These are phyloP conservation scores for Larix sibirica DNA, from an alignment of 83 land plant genomes.

Conservation along the genomic window DNA sequence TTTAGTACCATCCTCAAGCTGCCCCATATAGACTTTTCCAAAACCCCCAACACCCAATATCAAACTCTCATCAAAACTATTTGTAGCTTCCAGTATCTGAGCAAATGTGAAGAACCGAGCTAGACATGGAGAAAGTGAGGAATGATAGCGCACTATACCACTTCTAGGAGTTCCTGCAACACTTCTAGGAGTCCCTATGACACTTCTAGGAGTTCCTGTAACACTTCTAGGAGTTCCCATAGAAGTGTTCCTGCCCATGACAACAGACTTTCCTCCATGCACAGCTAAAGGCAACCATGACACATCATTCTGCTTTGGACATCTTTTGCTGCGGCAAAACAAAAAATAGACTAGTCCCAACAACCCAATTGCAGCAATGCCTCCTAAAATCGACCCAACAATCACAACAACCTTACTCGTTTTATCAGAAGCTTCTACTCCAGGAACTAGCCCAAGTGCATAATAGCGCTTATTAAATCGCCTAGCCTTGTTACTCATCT, in stretches of 20 bases:
- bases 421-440: slow-evolving; percentile 29
- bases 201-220: slow-evolving; percentile 35
- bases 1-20: slow-evolving; percentile 63
- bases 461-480: background rate
- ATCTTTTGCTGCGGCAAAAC: too few species aligned
- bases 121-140: slow-evolving; percentile 51
- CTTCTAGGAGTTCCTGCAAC: slow-evolving; percentile 55
- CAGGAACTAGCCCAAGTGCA: too few species aligned
- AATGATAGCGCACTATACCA: slow-evolving; percentile 60
- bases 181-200: slow-evolving; percentile 15
- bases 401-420: too few species aligned
- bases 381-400: too few species aligned
- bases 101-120: slow-evolving; percentile 60
- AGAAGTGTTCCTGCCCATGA: too few species aligned
- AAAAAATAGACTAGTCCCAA: slow-evolving; percentile 20
- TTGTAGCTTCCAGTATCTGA: slow-evolving; percentile 77
- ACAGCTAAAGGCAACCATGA: too few species aligned
- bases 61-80: slow-evolving; percentile 66
- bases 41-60: slow-evolving; percentile 88
- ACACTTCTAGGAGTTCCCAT: slow-evolving; percentile 8
- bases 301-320: too few species aligned
- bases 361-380: too few species aligned
- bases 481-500: slow-evolving; percentile 13
- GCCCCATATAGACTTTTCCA: slow-evolving; percentile 82
- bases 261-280: too few species aligned